Evolutionary conservation across 2,329 filamentous ascomycete genomes (phyloP).

Genomic region (Ascochyta viciae-villosae): DNA sequence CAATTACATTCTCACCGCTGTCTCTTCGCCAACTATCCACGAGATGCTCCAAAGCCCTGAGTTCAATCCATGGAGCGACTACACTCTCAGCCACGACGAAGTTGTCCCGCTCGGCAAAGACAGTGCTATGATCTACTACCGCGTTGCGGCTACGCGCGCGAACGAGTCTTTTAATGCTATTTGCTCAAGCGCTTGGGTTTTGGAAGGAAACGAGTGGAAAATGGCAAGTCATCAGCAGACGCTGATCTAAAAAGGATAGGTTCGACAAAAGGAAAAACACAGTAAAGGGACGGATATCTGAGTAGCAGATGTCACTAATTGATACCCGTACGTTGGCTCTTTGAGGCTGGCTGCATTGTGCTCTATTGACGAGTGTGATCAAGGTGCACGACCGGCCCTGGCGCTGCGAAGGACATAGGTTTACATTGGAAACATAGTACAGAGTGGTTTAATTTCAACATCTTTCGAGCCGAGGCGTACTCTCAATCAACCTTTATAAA

Average conservation of each 20-base stretch:
- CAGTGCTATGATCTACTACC: conserved; percentile 36
- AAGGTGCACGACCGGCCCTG: not conserved
- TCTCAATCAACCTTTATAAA: not conserved
- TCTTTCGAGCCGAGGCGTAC: not conserved
- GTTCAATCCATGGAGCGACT: conserved; percentile 34
- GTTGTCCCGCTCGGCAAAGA: conserved; percentile 33
- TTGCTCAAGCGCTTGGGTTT: conserved; percentile 37
- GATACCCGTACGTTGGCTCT: not conserved
- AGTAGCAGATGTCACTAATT: not conserved
- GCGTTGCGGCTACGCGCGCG: conserved; percentile 29
- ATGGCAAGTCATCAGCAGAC: conserved; percentile 43
- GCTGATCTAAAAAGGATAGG: conserved; percentile 22
- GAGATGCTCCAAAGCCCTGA: conserved; percentile 28
- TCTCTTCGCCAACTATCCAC: conserved; percentile 35
- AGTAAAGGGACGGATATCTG: not conserved
- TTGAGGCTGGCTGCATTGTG: not conserved
- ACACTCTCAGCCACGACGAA: conserved; percentile 38
- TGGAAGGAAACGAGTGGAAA: conserved; percentile 33
- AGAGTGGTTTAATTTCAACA: not conserved
- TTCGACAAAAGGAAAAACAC: not conserved
- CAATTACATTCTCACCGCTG: conserved; percentile 44
- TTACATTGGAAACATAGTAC: not conserved
- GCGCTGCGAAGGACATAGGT: no score
- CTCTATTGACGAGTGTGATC: not conserved
- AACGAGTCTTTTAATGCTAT: conserved; percentile 31